Evolutionary conservation across 2,329 filamentous ascomycete species (phyloP).

Genomic region (Alternaria angustiovoidea): DNA sequence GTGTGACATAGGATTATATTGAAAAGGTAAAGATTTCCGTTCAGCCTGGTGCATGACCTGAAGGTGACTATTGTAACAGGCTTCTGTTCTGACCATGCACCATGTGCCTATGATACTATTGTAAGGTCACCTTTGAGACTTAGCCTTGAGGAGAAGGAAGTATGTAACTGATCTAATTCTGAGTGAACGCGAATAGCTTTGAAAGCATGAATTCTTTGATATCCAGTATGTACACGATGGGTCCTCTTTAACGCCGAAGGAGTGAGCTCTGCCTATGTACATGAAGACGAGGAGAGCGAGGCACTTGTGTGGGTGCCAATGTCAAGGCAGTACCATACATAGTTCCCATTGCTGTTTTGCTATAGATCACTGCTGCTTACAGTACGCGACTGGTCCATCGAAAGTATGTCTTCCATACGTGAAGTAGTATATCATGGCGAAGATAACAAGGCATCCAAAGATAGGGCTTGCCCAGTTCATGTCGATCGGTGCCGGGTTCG

Average conservation of each 20-base stretch:
- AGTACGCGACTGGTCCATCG: conserved; percentile 14
- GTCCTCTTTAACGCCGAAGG: too few relatives aligned
- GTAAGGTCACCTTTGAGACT: too few relatives aligned
- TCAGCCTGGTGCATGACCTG: too few relatives aligned
- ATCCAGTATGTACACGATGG: too few relatives aligned
- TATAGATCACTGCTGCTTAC: neutral
- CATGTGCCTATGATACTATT: too few relatives aligned
- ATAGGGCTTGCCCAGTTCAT: conserved; percentile 58
- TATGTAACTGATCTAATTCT: too few relatives aligned
- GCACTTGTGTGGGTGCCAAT: neutral
- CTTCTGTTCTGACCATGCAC: too few relatives aligned
- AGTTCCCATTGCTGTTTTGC: neutral
- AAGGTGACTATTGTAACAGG: too few relatives aligned
- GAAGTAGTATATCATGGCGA: conserved; percentile 53
- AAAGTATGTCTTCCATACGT: conserved; percentile 52
- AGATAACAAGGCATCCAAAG: conserved; percentile 52
- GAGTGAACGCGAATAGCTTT: too few relatives aligned
- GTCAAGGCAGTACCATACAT: neutral
- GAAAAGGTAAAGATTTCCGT: too few relatives aligned
- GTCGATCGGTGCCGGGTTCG: conserved; percentile 21
- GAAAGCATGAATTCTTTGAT: too few relatives aligned
- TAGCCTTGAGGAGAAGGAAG: too few relatives aligned
- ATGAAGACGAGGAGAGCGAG: neutral
- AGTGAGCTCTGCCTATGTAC: neutral
- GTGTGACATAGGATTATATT: neutral